phyloP scores from a whole-genome alignment of 768 basidiomycete genomes.

The Boletus sensibilis region DNA sequence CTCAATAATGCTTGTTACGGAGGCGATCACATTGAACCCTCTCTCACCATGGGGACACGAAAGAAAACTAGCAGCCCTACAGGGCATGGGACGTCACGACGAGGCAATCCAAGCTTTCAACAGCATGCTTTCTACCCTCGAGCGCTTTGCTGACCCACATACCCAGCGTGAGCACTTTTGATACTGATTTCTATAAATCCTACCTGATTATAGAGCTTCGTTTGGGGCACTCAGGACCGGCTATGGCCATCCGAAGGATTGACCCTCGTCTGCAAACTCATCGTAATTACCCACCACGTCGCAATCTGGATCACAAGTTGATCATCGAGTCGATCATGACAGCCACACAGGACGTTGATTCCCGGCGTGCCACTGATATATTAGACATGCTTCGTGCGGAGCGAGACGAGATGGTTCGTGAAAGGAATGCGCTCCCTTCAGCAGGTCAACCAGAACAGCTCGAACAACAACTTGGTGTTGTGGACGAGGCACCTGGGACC shows the following conservation, averaged over 20 bases:
- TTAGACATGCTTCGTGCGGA: not conserved
- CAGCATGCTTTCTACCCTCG: not conserved
- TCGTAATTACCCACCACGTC: not conserved
- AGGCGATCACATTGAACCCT: not conserved
- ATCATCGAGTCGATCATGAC: not conserved
- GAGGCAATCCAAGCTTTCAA: not conserved
- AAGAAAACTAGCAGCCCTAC: not conserved
- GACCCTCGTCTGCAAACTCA: not conserved
- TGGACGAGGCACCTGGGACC: not conserved
- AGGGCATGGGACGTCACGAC: slow-evolving; percentile 12
- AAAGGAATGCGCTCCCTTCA: not conserved
- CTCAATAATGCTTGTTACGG: not conserved
- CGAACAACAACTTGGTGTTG: not conserved
- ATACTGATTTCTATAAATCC: not conserved
- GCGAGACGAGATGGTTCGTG: not conserved
- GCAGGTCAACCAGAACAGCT: not conserved
- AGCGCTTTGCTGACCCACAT: not conserved
- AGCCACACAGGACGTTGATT: not conserved
- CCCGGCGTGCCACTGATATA: not conserved
- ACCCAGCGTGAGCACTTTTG: not conserved
- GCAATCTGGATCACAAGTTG: not conserved
- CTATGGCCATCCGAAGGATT: too few species aligned
- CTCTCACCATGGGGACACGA: not conserved
- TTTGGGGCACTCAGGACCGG: not conserved
- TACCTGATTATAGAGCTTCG: not conserved